These are phyloP conservation scores for Cytospora schulzeri DNA, from an alignment of 2,329 filamentous ascomycete species.

Conservation along the genomic window DNA sequence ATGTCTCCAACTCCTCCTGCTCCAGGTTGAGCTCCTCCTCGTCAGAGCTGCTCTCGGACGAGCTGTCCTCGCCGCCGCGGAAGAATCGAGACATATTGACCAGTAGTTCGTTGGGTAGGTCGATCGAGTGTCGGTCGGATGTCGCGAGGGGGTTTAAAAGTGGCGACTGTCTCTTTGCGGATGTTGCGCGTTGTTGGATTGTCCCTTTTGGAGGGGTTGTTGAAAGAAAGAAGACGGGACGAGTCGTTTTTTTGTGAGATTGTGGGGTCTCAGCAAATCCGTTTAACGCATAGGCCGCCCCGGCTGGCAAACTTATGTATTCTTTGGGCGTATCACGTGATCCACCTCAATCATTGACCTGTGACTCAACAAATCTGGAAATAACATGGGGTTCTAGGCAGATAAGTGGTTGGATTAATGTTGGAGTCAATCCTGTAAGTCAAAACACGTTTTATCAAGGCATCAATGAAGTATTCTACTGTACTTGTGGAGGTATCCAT, in stretches of 20 bases:
- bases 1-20: constrained; percentile 55
- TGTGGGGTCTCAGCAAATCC: constrained; percentile 11
- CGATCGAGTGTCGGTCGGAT: constrained; percentile 14
- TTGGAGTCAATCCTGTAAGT: background rate
- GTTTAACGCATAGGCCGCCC: background rate
- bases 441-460: background rate
- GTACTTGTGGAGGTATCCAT: background rate
- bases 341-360: background rate
- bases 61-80: constrained; percentile 88
- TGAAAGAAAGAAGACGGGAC: constrained; percentile 17
- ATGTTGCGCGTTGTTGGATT: constrained; percentile 22
- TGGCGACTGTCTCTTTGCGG: constrained; percentile 23
- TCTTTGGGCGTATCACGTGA: background rate
- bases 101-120: constrained; percentile 1
- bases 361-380: background rate
- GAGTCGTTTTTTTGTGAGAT: constrained; percentile 16
- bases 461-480: background rate
- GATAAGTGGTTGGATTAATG: background rate
- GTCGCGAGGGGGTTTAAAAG: constrained; percentile 16
- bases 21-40: constrained; percentile 93
- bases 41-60: constrained; percentile 91
- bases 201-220: constrained; percentile 16
- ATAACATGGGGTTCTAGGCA: background rate
- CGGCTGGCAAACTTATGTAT: background rate
- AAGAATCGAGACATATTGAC: constrained; percentile 93